Conservation (phyloP, 176 grass and related monocot species). For the Paspalum notatum region DNA sequence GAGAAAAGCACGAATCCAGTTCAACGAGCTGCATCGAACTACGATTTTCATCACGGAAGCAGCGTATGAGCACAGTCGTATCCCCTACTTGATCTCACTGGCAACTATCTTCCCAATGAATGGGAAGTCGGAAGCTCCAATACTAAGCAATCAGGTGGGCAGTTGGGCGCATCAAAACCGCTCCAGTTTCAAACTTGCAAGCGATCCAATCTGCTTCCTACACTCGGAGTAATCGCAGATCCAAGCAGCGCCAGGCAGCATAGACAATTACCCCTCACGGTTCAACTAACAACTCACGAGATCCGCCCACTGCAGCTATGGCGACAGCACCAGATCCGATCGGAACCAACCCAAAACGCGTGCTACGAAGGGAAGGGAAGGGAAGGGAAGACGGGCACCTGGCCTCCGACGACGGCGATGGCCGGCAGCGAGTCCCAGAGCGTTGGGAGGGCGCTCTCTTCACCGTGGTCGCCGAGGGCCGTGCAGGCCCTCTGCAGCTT, state of each 20-base stretch:
- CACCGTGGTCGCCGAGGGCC: conserved; percentile 87
- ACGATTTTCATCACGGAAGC: conserved; percentile 6
- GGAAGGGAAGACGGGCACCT: conserved; percentile 47
- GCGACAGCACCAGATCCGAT: conserved; percentile 40
- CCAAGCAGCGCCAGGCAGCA: conserved; percentile 23
- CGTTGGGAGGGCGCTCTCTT: conserved; percentile 86
- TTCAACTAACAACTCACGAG: conserved; percentile 32
- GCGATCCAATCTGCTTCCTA: background rate
- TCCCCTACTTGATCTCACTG: conserved; percentile 8
- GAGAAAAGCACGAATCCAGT: background rate
- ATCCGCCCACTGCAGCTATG: conserved; percentile 34
- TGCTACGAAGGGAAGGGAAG: background rate
- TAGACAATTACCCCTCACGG: background rate
- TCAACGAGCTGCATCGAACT: conserved; percentile 7
- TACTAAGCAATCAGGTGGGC: conserved; percentile 5
- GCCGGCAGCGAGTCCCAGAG: conserved; percentile 92
- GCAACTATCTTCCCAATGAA: background rate
- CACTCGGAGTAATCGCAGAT: conserved; percentile 31
- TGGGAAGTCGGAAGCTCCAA: background rate
- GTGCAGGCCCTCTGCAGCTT: conserved; percentile 95
- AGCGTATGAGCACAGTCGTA: background rate
- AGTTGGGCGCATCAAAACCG: background rate
- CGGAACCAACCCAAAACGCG: conserved; percentile 5
- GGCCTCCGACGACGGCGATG: conserved; percentile 91
- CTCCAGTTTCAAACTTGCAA: conserved; percentile 21